Evolutionary conservation across 2,329 filamentous ascomycete species (phyloP), one percentile per base, ranked within the genome.

Genomic region (Trichoderma hamatum): DNA sequence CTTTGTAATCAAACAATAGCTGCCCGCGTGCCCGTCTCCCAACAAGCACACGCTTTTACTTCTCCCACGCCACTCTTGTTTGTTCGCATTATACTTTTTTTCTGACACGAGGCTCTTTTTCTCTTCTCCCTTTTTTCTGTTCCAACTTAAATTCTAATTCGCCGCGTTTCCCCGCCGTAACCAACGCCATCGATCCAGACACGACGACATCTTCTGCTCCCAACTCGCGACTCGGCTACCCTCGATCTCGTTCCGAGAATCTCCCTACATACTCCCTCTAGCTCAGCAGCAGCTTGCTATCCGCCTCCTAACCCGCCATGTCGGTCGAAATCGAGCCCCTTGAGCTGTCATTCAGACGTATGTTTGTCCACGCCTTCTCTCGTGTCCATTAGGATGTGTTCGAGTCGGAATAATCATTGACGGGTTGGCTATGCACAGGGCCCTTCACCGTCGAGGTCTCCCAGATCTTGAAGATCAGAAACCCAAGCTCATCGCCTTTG

Each of bases 271-370:
- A 36, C 51, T 51, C 4, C 21, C 67, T 51, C 32, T 30, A 51
- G 39, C 39, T 59, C 39, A 61, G 13, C 49, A 2, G 21, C 34
- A 26, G 43, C 36, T 51, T 19, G 43, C 32, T 66, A 68, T 70
- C 21, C 56, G 55, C 55, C 26, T 54, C 49, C 36, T 46, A 63
- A 56, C 55, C 70, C 82, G 87, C 77, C 83, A 98, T 98, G 96
- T 96, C 95, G 76, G 91, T 99, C 84, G 92, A 97, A 77, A 92
- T 99, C 79, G 90, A 96, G 76, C 96, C 95, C 70, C 82, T 88
- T 75, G 96, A 98, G 87, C 89, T 99, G 79, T 92, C 89, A 84
- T 99, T 99, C 84, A 91, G 90, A 83, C 92, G 96, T 98, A 86
- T 78, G 91, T 86, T 71, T 51, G 54, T 34, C 19, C 24, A 24